These are phyloP conservation scores for Posidonia oceanica DNA, from an alignment of 116 monocot species.

Conservation along the genomic window DNA sequence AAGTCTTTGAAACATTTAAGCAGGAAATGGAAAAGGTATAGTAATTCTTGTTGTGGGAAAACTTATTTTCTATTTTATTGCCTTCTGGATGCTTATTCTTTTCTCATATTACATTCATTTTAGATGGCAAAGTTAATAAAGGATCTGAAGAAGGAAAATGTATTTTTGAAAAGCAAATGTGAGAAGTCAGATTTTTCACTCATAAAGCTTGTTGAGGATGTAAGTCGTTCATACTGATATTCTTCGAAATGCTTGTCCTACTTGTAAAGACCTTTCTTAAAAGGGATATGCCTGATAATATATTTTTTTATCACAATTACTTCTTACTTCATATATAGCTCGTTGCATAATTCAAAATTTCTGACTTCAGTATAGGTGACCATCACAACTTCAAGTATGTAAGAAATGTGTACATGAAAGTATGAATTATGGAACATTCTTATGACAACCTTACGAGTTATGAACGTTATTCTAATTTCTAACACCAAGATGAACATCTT, in stretches of 20 bases:
- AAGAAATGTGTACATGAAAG: too few relatives aligned
- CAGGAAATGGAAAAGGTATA: constrained; percentile 95
- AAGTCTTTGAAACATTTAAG: constrained; percentile 93
- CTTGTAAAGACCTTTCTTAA: neutral
- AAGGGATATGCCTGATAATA: too few relatives aligned
- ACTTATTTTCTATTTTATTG: neutral
- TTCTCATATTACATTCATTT: constrained; percentile 6
- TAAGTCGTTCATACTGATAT: constrained; percentile 17
- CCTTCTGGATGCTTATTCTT: neutral
- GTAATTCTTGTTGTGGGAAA: neutral
- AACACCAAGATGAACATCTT: too few relatives aligned
- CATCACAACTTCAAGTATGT: too few relatives aligned
- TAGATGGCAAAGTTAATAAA: constrained; percentile 91
- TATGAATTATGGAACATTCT: too few relatives aligned
- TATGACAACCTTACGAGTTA: too few relatives aligned
- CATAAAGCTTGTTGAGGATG: constrained; percentile 88
- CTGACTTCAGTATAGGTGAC: too few relatives aligned
- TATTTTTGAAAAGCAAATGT: constrained; percentile 81
- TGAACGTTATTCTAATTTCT: too few relatives aligned
- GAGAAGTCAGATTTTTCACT: constrained; percentile 89
- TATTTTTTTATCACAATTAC: too few relatives aligned
- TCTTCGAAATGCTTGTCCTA: neutral
- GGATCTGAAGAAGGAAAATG: constrained; percentile 95
- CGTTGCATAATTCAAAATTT: too few relatives aligned
- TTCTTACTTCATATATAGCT: too few relatives aligned